A percentile compares a stretch with the other conserved stretches of the same genome.
Conservation (phyloP, 495 filamentous ascomycete species). For the Neurospora hispaniola region DNA sequence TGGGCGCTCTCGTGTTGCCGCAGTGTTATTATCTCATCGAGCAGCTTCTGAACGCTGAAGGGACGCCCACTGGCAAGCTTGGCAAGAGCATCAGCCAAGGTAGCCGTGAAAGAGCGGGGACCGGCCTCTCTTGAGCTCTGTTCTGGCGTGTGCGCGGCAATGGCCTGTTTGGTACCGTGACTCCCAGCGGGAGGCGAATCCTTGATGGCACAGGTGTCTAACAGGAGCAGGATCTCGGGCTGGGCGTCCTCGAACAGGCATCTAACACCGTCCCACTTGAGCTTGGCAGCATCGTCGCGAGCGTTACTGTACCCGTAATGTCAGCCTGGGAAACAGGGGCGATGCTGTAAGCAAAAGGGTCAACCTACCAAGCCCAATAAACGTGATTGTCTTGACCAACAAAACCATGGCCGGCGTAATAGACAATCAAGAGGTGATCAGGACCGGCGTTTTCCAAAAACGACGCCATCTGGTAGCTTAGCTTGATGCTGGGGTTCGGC, state of each 20-base stretch:
- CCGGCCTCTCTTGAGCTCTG: slow-evolving; percentile 32
- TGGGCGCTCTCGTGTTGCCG: slow-evolving; percentile 32
- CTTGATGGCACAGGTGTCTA: slow-evolving; percentile 35
- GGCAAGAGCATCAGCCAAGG: slow-evolving; percentile 35
- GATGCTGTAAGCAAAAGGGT: neutral
- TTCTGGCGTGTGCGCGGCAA: slow-evolving; percentile 42
- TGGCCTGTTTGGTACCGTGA: slow-evolving; percentile 43
- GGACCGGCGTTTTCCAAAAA: slow-evolving; percentile 41
- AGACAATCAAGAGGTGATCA: slow-evolving; percentile 46
- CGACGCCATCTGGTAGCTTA: slow-evolving; percentile 39
- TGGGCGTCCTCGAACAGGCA: slow-evolving; percentile 41
- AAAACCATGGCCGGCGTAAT: slow-evolving; percentile 45
- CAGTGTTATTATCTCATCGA: slow-evolving; percentile 36
- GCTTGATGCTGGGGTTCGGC: slow-evolving; percentile 41
- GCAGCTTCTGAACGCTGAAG: slow-evolving; percentile 39
- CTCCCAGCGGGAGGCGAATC: slow-evolving; percentile 33
- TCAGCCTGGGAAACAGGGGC: slow-evolving; percentile 4
- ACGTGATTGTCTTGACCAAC: slow-evolving; percentile 41
- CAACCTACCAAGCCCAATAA: slow-evolving; percentile 45
- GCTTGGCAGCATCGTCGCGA: slow-evolving; percentile 29
- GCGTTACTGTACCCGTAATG: slow-evolving; percentile 23
- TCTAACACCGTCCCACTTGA: slow-evolving; percentile 39
- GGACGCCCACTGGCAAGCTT: slow-evolving; percentile 35
- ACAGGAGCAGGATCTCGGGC: slow-evolving; percentile 38
- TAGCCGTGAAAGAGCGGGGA: slow-evolving; percentile 41